These are phyloP conservation scores for Boletus vermiculosoides DNA, from an alignment of 768 basidiomycete genomes.

Conservation along the genomic window DNA sequence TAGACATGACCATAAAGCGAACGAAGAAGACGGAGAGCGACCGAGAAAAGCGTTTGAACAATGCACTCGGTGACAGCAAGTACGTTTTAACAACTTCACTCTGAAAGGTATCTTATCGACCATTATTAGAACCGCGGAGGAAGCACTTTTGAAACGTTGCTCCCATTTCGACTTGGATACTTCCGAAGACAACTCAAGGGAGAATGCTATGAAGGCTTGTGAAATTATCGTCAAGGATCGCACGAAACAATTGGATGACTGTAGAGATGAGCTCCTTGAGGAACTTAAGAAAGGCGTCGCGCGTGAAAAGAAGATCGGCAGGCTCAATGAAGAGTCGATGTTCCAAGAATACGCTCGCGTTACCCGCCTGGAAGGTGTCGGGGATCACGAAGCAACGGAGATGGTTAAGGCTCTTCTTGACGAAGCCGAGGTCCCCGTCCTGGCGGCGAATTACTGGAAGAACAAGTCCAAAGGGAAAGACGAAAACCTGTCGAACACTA, in stretches of 20 bases:
- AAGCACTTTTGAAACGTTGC: constrained; percentile 91
- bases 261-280: constrained; percentile 66
- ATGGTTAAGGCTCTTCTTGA: constrained; percentile 58
- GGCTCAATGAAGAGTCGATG: constrained; percentile 66
- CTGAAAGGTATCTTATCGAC: background rate
- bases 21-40: constrained; percentile 75
- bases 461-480: constrained; percentile 50
- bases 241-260: constrained; percentile 73
- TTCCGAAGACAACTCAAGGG: constrained; percentile 44
- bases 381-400: constrained; percentile 73
- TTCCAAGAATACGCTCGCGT: constrained; percentile 77
- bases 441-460: constrained; percentile 35
- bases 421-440: constrained; percentile 50
- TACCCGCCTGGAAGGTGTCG: constrained; percentile 60
- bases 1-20: constrained; percentile 76
- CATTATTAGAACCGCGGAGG: constrained; percentile 70
- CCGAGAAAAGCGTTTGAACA: constrained; percentile 81
- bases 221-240: constrained; percentile 88
- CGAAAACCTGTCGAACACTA: constrained; percentile 52
- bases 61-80: constrained; percentile 88
- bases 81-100: constrained; percentile 30
- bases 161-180: constrained; percentile 90
- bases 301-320: constrained; percentile 67
- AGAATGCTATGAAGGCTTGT: constrained; percentile 88
- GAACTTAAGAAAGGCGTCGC: constrained; percentile 65